Conservation (phyloP, 208 protist genomes). For the Phytomonas sp. region DNA sequence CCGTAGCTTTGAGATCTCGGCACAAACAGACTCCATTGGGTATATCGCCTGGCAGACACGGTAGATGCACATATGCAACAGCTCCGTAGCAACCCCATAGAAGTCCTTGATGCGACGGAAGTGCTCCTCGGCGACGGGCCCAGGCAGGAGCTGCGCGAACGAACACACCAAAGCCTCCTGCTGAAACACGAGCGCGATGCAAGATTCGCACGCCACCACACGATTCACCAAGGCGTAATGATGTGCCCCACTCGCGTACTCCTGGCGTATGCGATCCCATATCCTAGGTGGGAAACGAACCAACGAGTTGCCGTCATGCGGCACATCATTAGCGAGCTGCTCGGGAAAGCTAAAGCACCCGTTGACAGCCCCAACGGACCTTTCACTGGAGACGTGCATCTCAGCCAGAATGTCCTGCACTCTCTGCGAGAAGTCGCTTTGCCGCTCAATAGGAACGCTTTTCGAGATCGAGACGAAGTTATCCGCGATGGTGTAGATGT, state of each 20-base stretch:
- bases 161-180: conserved; percentile 49
- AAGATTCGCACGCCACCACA: conserved; percentile 48
- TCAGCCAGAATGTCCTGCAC: conserved; percentile 37
- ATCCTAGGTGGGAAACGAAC: conserved; percentile 58
- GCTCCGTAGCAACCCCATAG: conserved; percentile 41
- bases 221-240: conserved; percentile 63
- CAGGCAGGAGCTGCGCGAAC: conserved; percentile 47
- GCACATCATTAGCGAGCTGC: neutral
- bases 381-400: conserved; percentile 36
- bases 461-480: conserved; percentile 82
- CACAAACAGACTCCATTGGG: conserved; percentile 45
- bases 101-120: conserved; percentile 30
- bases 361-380: conserved; percentile 15
- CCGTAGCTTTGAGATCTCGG: conserved; percentile 57
- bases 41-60: conserved; percentile 65
- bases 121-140: conserved; percentile 24
- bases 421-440: conserved; percentile 47
- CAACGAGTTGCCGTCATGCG: neutral
- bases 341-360: neutral
- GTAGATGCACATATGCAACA: conserved; percentile 76
- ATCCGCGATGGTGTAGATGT: conserved; percentile 75
- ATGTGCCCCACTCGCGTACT: conserved; percentile 40
- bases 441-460: conserved; percentile 57
- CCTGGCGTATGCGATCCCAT: conserved; percentile 38
- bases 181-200: conserved; percentile 46